phyloP scores from a whole-genome alignment of 2,329 filamentous ascomycete genomes.

The Sporothrix variecibatus region DNA sequence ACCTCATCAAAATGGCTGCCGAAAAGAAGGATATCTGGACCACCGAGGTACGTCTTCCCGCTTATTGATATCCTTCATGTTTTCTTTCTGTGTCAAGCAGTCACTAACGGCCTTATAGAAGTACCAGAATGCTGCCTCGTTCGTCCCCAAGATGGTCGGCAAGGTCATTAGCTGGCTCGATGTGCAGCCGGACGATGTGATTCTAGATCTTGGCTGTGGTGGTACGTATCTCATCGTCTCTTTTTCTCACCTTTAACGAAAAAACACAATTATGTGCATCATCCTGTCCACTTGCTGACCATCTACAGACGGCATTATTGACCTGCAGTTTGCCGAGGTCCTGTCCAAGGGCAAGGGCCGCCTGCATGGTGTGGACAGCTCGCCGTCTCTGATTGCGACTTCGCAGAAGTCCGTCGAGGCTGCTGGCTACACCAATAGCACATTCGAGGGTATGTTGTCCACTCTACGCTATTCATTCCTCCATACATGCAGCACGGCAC shows the following conservation, averaged over 20 bases:
- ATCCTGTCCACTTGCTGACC: neutral
- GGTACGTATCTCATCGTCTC: conserved; percentile 42
- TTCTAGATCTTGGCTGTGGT: conserved; percentile 66
- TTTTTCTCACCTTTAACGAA: neutral
- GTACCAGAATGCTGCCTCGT: conserved; percentile 63
- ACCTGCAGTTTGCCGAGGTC: conserved; percentile 53
- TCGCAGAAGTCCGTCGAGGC: conserved; percentile 42
- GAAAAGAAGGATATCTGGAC: conserved; percentile 43
- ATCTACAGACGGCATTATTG: conserved; percentile 57
- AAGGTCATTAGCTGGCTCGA: conserved; percentile 62
- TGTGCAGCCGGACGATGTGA: conserved; percentile 56
- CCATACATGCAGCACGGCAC: no score
- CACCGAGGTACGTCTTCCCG: conserved; percentile 39
- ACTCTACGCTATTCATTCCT: neutral
- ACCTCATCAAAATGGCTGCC: conserved; percentile 29
- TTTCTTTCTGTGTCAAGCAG: neutral
- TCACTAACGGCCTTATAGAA: conserved; percentile 42
- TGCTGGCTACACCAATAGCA: conserved; percentile 43
- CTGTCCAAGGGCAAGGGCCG: conserved; percentile 49
- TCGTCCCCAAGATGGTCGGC: conserved; percentile 62
- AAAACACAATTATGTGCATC: neutral
- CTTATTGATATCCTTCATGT: neutral
- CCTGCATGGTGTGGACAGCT: conserved; percentile 61
- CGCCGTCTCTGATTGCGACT: conserved; percentile 58
- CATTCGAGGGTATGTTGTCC: conserved; percentile 46